Evolutionary conservation across 345 rosid species (phyloP).

Genomic region (Aegle marmelos): DNA sequence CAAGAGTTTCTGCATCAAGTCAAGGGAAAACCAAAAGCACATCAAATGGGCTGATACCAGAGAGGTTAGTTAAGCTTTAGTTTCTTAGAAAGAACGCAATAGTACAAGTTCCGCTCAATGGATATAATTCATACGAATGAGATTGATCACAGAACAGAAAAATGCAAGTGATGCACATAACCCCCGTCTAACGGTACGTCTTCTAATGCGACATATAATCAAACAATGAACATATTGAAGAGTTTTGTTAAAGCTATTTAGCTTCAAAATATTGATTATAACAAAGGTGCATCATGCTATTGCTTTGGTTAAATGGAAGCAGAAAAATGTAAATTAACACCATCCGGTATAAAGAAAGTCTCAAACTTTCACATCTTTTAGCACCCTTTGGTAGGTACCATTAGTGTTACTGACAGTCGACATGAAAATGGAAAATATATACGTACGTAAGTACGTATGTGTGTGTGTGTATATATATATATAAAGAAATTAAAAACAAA

Average conservation of each 20-base stretch:
- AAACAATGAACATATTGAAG: neutral
- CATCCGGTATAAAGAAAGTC: neutral
- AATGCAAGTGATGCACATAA: no score
- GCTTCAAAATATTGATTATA: neutral
- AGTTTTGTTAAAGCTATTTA: neutral
- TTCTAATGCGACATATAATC: neutral
- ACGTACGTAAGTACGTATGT: no score
- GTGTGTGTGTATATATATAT: no score
- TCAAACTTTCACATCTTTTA: neutral
- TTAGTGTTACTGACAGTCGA: neutral
- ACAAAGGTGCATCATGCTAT: neutral
- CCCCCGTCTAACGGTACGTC: no score
- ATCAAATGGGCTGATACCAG: neutral
- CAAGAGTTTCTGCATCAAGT: slow-evolving; percentile 61
- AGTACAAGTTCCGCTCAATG: neutral
- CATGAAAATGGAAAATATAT: neutral
- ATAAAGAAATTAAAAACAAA: no score
- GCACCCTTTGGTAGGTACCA: neutral
- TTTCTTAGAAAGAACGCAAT: neutral
- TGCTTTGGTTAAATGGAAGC: neutral
- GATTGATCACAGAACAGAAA: neutral
- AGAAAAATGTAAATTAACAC: neutral
- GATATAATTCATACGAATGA: neutral
- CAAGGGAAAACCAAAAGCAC: neutral
- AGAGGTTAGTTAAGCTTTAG: neutral